phyloP scores from a whole-genome alignment of 179 eudicot species.

The Silene noctiflora region DNA sequence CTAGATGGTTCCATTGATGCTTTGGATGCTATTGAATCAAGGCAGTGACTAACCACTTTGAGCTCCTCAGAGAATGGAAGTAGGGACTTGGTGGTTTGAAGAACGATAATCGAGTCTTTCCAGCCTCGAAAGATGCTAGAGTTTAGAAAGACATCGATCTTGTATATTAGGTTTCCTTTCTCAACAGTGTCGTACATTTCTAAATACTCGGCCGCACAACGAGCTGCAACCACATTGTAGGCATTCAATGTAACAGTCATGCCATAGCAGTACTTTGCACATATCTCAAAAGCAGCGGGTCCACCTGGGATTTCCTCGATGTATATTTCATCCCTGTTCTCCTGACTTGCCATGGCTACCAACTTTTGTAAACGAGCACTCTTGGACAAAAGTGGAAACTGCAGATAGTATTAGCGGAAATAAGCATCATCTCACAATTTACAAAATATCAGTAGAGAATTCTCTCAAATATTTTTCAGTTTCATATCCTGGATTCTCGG shows the following conservation, averaged over 20 bases:
- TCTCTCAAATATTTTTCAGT: too few relatives aligned
- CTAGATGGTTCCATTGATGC: conserved; percentile 57
- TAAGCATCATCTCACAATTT: conserved; percentile 6
- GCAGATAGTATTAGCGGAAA: conserved; percentile 1
- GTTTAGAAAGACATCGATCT: conserved; percentile 66
- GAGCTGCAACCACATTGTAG: conserved; percentile 71
- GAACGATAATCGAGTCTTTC: conserved; percentile 79
- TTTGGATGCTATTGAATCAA: conserved; percentile 65
- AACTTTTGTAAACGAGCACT: conserved; percentile 65
- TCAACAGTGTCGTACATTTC: conserved; percentile 69
- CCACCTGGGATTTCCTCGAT: conserved; percentile 69
- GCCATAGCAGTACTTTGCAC: conserved; percentile 79
- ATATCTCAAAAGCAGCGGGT: conserved; percentile 62
- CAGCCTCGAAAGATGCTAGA: conserved; percentile 73
- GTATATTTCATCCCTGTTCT: conserved; percentile 45
- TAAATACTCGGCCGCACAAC: conserved; percentile 77
- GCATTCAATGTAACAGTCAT: conserved; percentile 72
- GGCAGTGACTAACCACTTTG: conserved; percentile 57
- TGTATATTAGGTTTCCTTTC: conserved; percentile 68
- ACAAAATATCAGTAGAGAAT: neutral
- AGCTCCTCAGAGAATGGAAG: conserved; percentile 69
- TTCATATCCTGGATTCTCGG: too few relatives aligned
- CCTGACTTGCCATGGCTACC: conserved; percentile 43
- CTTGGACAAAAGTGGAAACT: conserved; percentile 76
- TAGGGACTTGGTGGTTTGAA: conserved; percentile 57